Base-by-base conservation (phyloP, 2,329 filamentous ascomycete genomes). In the Trichoderma arundinaceum region DNA sequence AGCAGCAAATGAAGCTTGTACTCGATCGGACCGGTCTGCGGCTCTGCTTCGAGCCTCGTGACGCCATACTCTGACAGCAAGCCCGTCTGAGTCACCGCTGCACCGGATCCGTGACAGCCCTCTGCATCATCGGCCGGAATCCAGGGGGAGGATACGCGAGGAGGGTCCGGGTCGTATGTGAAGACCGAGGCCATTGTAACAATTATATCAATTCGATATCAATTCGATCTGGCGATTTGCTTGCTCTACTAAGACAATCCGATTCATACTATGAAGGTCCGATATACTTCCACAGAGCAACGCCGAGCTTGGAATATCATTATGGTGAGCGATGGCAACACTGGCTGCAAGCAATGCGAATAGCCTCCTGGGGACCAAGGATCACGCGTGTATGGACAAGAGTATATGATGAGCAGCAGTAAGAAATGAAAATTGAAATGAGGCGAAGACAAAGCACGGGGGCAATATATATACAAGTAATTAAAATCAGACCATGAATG, bases 1-100 rank as follows among this genome's bases (percentile, higher is more conserved):
- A 97, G 81, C 7, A 98, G 84, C 6, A 99, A 82, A 78, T 98
- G 95, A 49, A 99, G 80, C 77, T 99, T 99, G 80, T 99, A 99
- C 78, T 99, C 95, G 0, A 92, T 96, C 17, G 95, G 93, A 0
- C 95, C 95, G 69, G 96, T 90, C 74, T 98, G 94, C 6, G 94
- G 94, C 76, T 99, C 95, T 12, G 94, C 90, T 69, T 94, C 90
- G 15, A 99, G 81, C 73, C 90, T 92, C 51, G 88, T 90, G 52
- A 95, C 86, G 1, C 84, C 86, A 74, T 87, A 89, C 64, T 90
- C 85, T 4, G 83, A 83, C 12, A 86, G 78, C 7, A 83, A 71
- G n/a, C 79, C 80, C 6, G 54, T 46, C 38, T 63, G 59, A 68
- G 67, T 68, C 69, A 71, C 66, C 4, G 69, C 67, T 52, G 67